These are phyloP conservation scores for Fusarium sp. DNA, from an alignment of 2,329 filamentous ascomycete genomes.

Conservation along the genomic window DNA sequence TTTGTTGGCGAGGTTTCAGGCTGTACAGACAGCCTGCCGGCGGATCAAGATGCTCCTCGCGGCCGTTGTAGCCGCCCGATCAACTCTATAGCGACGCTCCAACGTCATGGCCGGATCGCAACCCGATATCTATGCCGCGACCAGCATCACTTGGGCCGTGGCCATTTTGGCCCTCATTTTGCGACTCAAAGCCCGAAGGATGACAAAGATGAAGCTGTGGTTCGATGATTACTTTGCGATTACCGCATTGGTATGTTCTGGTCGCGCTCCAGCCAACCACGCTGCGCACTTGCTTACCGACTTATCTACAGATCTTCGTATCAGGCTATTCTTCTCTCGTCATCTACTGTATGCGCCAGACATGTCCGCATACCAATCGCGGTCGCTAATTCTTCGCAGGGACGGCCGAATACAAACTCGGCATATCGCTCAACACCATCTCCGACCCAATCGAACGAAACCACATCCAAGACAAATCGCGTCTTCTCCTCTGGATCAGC, in stretches of 20 bases:
- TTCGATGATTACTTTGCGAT: conserved; percentile 44
- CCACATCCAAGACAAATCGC: conserved; percentile 10
- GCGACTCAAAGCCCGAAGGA: conserved; percentile 37
- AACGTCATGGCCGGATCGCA: conserved; percentile 43
- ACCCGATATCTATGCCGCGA: conserved; percentile 38
- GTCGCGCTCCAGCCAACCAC: too few species aligned
- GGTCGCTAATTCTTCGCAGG: conserved; percentile 22
- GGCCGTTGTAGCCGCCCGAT: neutral
- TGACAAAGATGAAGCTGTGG: conserved; percentile 46
- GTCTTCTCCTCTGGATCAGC: conserved; percentile 37
- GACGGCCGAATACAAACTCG: conserved; percentile 36
- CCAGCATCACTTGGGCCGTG: conserved; percentile 40
- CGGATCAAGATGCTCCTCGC: conserved; percentile 9
- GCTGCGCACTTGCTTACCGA: neutral
- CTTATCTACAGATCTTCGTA: conserved; percentile 9
- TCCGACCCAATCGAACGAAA: neutral
- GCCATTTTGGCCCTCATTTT: conserved; percentile 36
- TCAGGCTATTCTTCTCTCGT: conserved; percentile 27
- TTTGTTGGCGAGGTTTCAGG: too few species aligned
- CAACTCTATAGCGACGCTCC: neutral
- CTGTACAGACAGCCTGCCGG: neutral
- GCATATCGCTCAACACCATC: conserved; percentile 15
- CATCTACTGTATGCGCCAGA: conserved; percentile 27
- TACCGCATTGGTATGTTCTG: conserved; percentile 34
- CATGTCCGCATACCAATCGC: too few species aligned